Base-by-base conservation (phyloP, 148 eudicot genomes). In the Pouteria glomerata region DNA sequence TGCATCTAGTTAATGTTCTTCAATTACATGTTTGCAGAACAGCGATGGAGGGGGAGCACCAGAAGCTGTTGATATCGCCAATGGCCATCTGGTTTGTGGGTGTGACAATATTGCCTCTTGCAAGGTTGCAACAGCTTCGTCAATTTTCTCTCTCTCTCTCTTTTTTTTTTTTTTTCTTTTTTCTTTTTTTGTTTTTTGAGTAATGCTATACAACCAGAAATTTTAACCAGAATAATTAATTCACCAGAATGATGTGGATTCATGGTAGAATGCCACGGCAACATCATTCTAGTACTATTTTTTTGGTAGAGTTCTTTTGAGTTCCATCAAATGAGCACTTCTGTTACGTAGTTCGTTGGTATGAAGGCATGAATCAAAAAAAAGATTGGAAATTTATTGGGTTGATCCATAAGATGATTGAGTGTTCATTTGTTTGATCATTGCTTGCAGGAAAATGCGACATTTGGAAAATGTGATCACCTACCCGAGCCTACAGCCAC, bases 21-120 rank as follows among this genome's bases (percentile, higher is more conserved):
- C 26, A 48, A 11, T 3, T 75, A 30, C n/a, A 66, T 27, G 70
- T 60, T 58, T 84, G 72, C 73, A 95, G 99, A 89, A 96, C 77
- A 95, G 99, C 44, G 96, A 95, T 74, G 94, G 96, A 77, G 97
- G 94, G 50, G 99, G 99, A 69, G 90, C 97, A 23, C 80, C 99
- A 44, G 89, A 89, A 73, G 99, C 96, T 55, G 99, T 90, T 50
- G 99, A 95, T 77, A 70, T 80, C 64, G 86, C 87, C 24, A 90
- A 90, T 57, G 99, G 99, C 21, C 84, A 86, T 67, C 85, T 86
- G 29, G 66, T 87, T 59, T 92, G 99, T 70, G 99, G 97, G 21
- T 89, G 97, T 68, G 70, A 68, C 41, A 82, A 52, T 58, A 82
- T 95, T 79, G 69, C 87, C 21, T 33, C 72, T 57, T 95, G 99